Evolutionary conservation across 169 alveolate species (phyloP).

Genomic region (Eimeria tenella): DNA sequence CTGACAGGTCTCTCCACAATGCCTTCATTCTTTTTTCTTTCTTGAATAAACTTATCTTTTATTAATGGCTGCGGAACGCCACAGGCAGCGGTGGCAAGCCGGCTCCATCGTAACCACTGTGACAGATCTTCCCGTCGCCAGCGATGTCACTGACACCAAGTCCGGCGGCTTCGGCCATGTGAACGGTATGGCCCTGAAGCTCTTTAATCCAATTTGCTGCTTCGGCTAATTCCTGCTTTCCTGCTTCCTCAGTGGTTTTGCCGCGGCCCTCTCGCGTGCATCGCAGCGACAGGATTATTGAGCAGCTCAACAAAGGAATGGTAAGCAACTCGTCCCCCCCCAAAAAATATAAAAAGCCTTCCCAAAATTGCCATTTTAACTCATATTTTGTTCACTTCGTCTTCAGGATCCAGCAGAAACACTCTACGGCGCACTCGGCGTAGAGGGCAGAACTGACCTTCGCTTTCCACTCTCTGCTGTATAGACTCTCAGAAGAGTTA

Average conservation of each 20-base stretch:
- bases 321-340: neutral
- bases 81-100: conserved; percentile 78
- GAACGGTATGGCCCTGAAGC: conserved; percentile 41
- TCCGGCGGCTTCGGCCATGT: conserved; percentile 79
- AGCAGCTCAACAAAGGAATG: conserved; percentile 69
- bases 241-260: conserved; percentile 71
- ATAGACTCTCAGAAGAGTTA: neutral
- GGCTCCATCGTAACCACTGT: conserved; percentile 68
- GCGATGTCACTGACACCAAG: conserved; percentile 56
- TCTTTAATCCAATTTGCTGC: neutral
- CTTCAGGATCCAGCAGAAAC: conserved; percentile 31
- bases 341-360: neutral
- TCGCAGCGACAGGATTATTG: conserved; percentile 69
- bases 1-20: conserved; percentile 9
- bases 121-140: conserved; percentile 78
- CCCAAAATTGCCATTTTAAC: neutral
- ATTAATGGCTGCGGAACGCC: too few relatives aligned
- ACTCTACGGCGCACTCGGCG: conserved; percentile 39
- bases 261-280: conserved; percentile 80
- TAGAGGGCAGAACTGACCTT: conserved; percentile 23
- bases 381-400: neutral
- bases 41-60: neutral
- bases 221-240: neutral
- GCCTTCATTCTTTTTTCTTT: neutral
- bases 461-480: neutral